phyloP scores from a whole-genome alignment of 2,329 filamentous ascomycete genomes.

The Colletotrichum spinosum region DNA sequence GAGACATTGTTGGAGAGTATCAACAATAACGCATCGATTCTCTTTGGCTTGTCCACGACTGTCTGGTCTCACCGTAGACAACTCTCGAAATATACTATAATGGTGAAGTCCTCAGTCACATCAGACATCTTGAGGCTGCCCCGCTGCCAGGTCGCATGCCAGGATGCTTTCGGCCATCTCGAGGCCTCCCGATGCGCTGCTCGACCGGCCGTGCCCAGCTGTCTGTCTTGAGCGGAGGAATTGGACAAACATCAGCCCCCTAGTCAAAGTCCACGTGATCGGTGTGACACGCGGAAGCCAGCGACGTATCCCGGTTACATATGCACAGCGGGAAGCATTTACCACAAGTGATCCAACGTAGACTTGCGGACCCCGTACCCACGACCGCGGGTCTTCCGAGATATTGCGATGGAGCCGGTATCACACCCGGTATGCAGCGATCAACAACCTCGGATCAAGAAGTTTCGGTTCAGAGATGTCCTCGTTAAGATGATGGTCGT shows the following conservation, averaged over 20 bases:
- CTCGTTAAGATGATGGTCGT: too few species aligned
- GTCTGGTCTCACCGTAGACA: too few species aligned
- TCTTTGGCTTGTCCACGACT: too few species aligned
- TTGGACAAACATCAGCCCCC: background rate
- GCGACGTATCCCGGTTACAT: slow-evolving; percentile 27
- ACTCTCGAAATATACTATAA: too few species aligned
- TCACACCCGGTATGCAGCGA: background rate
- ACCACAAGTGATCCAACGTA: slow-evolving; percentile 19
- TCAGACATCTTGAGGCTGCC: background rate
- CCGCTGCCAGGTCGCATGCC: background rate
- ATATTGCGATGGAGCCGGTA: slow-evolving; percentile 17
- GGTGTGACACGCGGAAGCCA: slow-evolving; percentile 29
- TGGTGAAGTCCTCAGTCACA: too few species aligned
- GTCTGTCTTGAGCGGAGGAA: slow-evolving; percentile 1
- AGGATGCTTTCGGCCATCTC: too few species aligned
- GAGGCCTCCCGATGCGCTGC: too few species aligned
- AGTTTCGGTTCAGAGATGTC: too few species aligned
- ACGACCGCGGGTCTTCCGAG: slow-evolving; percentile 21
- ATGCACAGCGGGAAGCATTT: slow-evolving; percentile 33
- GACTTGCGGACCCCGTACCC: slow-evolving; percentile 8
- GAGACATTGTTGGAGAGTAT: too few species aligned
- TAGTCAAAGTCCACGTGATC: slow-evolving; percentile 24
- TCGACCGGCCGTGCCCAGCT: slow-evolving; percentile 7
- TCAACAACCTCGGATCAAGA: too few species aligned
- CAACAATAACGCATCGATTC: too few species aligned